Evolutionary conservation across 176 grass and related monocot genomes (phyloP), one percentile per base, ranked within the genome.

Genomic region (Dendrocalamus sinicus): DNA sequence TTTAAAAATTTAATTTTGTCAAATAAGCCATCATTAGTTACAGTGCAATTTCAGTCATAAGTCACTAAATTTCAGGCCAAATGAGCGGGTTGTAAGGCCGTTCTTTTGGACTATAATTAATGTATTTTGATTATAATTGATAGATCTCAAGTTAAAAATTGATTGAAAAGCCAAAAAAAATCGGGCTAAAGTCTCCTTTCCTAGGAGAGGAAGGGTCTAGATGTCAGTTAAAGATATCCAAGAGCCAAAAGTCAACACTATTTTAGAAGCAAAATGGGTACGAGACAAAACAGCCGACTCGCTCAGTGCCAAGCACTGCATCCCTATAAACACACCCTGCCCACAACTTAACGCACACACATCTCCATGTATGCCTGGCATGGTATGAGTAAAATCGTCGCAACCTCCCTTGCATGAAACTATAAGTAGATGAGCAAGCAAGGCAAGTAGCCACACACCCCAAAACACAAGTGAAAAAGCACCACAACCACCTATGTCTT

Each of bases 151-250:
- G 3, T 0, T 0, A 39, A 39, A 39, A 5, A 5, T 39, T 2
- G 3, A 5, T 2, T 5, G 4, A 39, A 39, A 39, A 39, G 37
- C 32, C 32, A 39, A 5, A 39, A 26, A 26, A 39, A 5, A 39
- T 0, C 0, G 37, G 37, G 0, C 37, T 37, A 47, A 39, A 67
- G 40, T 88, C 60, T 60, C 4, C 0, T 60, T 22, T 64, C 16
- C 23, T 9, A 46, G 20, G 26, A 7, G 19, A 57, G 55, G 20
- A 88, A 70, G 28, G 54, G 14, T 79, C 20, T 39, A 53, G 22
- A 84, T 71, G 53, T 63, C 81, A 63, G 51, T 64, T 83, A 22
- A 47, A 59, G 37, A 70, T 51, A 62, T 64, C 43, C 28, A 41
- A 70, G 47, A 58, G 8, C 48, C 10, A 70, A 41, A 88, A 50